phyloP scores from a whole-genome alignment of 257 asterid genomes.

The Leonotis leonurus region DNA sequence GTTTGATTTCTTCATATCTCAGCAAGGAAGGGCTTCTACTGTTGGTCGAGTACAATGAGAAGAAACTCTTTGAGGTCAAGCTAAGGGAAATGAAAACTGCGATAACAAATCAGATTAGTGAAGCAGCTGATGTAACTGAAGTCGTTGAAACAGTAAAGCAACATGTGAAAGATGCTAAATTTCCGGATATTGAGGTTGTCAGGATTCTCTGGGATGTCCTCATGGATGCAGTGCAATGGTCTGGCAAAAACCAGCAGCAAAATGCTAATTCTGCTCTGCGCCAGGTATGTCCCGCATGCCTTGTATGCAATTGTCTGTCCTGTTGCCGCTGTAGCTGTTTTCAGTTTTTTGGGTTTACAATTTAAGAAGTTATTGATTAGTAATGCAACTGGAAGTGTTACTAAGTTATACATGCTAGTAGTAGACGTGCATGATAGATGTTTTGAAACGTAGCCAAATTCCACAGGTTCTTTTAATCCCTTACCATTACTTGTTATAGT shows the following conservation, averaged over 20 bases:
- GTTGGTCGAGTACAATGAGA: slow-evolving; percentile 75
- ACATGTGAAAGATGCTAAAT: slow-evolving; percentile 81
- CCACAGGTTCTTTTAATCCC: too few relatives aligned
- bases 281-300: slow-evolving; percentile 44
- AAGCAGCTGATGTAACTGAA: slow-evolving; percentile 73
- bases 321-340: too few relatives aligned
- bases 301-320: not conserved
- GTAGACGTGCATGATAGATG: too few relatives aligned
- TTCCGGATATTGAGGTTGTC: slow-evolving; percentile 86
- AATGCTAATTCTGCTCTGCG: slow-evolving; percentile 88
- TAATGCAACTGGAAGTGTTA: too few relatives aligned
- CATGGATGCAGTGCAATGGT: slow-evolving; percentile 99
- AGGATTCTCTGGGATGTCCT: slow-evolving; percentile 86
- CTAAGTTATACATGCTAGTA: too few relatives aligned
- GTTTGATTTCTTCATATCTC: slow-evolving; percentile 19
- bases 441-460: too few relatives aligned
- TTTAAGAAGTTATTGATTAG: too few relatives aligned
- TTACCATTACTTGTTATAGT: too few relatives aligned
- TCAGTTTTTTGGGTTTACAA: too few relatives aligned
- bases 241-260: slow-evolving; percentile 95
- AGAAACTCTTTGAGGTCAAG: slow-evolving; percentile 77
- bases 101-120: slow-evolving; percentile 68
- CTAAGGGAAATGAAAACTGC: slow-evolving; percentile 87
- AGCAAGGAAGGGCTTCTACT: slow-evolving; percentile 72
- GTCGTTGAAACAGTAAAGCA: slow-evolving; percentile 90